A percentile compares a stretch with the other conserved stretches of the same genome.
phyloP scores from a whole-genome alignment of 1,139 yeast genomes.

The Saccharomyces hybrid region DNA sequence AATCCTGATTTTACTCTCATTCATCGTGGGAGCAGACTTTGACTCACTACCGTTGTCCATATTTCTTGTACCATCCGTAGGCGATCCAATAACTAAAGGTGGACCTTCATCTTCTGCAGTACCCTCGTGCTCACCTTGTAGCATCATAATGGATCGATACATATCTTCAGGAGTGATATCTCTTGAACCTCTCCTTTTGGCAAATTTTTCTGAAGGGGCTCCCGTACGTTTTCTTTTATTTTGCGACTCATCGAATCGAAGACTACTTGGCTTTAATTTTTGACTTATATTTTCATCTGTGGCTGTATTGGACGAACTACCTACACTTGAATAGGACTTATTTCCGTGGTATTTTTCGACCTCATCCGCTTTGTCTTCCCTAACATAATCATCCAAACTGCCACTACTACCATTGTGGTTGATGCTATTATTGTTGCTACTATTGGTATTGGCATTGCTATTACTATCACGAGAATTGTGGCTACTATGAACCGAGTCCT shows the following conservation, averaged over 20 bases:
- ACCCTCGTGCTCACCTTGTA: constrained; percentile 44
- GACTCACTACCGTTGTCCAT: not conserved
- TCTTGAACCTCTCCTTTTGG: constrained; percentile 33
- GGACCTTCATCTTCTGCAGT: constrained; percentile 61
- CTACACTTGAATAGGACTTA: not conserved
- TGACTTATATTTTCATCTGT: not conserved
- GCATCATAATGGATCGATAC: constrained; percentile 73
- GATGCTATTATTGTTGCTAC: too few relatives aligned
- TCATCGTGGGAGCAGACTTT: not conserved
- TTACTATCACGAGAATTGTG: not conserved
- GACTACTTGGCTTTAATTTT: constrained; percentile 4
- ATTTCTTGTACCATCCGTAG: constrained; percentile 47
- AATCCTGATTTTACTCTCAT: not conserved
- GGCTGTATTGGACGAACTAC: not conserved
- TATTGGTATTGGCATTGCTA: not conserved
- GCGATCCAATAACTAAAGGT: constrained; percentile 71
- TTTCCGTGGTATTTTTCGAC: not conserved
- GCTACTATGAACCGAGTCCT: constrained; percentile 8
- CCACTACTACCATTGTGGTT: not conserved
- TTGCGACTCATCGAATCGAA: constrained; percentile 2
- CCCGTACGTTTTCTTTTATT: not conserved
- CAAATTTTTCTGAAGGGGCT: constrained; percentile 19
- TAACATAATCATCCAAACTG: not conserved
- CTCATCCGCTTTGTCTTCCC: not conserved
- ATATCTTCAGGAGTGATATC: constrained; percentile 76